Evolutionary conservation across 495 filamentous ascomycete species (phyloP).

Genomic region (Annulohypoxylon moriforme): DNA sequence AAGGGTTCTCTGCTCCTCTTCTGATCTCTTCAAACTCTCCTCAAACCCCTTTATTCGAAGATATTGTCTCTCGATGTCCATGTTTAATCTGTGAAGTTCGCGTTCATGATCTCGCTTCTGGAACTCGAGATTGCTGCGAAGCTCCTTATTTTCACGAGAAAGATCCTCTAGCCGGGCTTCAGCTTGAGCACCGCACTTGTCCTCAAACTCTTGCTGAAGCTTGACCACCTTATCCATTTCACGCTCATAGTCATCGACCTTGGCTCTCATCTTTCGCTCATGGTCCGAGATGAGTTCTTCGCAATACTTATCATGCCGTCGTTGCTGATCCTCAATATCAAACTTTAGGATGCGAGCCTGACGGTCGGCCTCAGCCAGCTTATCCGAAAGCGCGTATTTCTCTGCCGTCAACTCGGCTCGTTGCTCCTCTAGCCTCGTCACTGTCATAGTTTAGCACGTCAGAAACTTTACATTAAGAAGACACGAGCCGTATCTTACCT

Average conservation of each 20-base stretch:
- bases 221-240: slow-evolving; percentile 47
- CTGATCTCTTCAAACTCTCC: slow-evolving; percentile 37
- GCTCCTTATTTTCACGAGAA: slow-evolving; percentile 48
- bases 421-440: slow-evolving; percentile 72
- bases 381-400: slow-evolving; percentile 66
- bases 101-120: slow-evolving; percentile 50
- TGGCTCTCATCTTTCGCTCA: slow-evolving; percentile 41
- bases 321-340: slow-evolving; percentile 54
- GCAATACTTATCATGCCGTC: slow-evolving; percentile 36
- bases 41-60: slow-evolving; percentile 34
- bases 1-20: slow-evolving; percentile 35
- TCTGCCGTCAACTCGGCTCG: slow-evolving; percentile 66
- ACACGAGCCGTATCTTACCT: slow-evolving; percentile 65
- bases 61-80: slow-evolving; percentile 37
- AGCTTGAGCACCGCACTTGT: slow-evolving; percentile 43
- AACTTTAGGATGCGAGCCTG: slow-evolving; percentile 53
- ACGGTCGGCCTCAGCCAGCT: slow-evolving; percentile 67
- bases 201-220: slow-evolving; percentile 48
- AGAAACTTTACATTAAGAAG: neutral
- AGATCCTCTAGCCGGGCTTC: slow-evolving; percentile 45
- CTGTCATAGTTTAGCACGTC: slow-evolving; percentile 56
- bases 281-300: slow-evolving; percentile 43
- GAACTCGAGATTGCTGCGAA: slow-evolving; percentile 39
- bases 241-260: slow-evolving; percentile 53
- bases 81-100: slow-evolving; percentile 37